Evolutionary conservation across 257 asterid genomes (phyloP).

Genomic region (Thymus mandschuricus): DNA sequence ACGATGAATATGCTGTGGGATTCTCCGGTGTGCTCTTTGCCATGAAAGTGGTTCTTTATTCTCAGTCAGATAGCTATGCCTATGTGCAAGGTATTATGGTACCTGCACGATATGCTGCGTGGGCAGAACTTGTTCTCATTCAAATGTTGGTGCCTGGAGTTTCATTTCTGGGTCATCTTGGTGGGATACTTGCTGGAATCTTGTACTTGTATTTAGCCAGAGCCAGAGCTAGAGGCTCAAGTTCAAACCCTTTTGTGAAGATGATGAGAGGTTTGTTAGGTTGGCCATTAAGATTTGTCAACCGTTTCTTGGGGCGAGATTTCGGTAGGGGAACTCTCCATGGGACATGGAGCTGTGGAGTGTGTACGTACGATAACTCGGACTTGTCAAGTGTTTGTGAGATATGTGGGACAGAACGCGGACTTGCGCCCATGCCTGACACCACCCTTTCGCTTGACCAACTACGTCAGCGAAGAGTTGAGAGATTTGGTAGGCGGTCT

Average conservation of each 20-base stretch:
- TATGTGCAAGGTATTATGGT: slow-evolving; percentile 71
- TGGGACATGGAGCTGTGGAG: slow-evolving; percentile 71
- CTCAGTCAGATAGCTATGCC: slow-evolving; percentile 67
- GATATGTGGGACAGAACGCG: slow-evolving; percentile 68
- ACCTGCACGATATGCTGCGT: slow-evolving; percentile 88
- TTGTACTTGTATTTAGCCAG: slow-evolving; percentile 47
- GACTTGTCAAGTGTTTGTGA: slow-evolving; percentile 56
- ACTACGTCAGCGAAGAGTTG: slow-evolving; percentile 65
- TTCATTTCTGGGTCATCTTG: slow-evolving; percentile 91
- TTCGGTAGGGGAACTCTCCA: slow-evolving; percentile 64
- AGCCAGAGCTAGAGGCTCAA: background rate
- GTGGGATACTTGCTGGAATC: slow-evolving; percentile 89
- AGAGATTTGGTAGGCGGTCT: slow-evolving; percentile 53
- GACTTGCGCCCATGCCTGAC: background rate
- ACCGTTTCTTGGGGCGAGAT: slow-evolving; percentile 35
- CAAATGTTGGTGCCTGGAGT: slow-evolving; percentile 92
- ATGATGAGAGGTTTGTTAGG: slow-evolving; percentile 48
- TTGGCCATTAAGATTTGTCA: slow-evolving; percentile 61
- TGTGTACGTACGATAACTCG: slow-evolving; percentile 74
- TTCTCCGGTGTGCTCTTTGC: slow-evolving; percentile 96
- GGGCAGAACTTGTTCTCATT: slow-evolving; percentile 88
- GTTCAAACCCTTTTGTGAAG: slow-evolving; percentile 39
- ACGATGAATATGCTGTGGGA: slow-evolving; percentile 79
- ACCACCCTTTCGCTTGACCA: slow-evolving; percentile 56
- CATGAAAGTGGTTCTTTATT: slow-evolving; percentile 84